A percentile compares a stretch with the other conserved stretches of the same genome.
phyloP scores from a whole-genome alignment of 208 protist genomes.

The Crithidia sp. region DNA sequence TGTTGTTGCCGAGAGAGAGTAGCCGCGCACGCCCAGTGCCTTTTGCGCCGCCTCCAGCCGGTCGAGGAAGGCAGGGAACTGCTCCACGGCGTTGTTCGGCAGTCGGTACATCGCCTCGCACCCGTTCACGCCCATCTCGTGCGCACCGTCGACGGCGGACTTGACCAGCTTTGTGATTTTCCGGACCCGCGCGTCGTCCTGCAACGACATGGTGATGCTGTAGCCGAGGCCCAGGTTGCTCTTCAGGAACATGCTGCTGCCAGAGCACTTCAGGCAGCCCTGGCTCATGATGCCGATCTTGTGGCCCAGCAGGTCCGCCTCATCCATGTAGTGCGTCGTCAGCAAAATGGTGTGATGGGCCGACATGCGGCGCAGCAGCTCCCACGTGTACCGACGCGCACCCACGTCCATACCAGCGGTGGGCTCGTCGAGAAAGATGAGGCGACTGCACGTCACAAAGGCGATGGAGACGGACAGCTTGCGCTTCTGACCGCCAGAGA shows the following conservation, averaged over 20 bases:
- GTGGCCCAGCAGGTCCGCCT: slow-evolving; percentile 95
- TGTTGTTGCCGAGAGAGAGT: slow-evolving; percentile 61
- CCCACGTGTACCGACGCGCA: slow-evolving; percentile 83
- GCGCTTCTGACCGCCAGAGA: slow-evolving; percentile 90
- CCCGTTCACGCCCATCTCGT: slow-evolving; percentile 12
- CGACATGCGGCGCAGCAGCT: slow-evolving; percentile 58
- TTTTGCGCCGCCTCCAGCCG: slow-evolving; percentile 35
- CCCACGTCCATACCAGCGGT: slow-evolving; percentile 88
- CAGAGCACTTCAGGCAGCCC: slow-evolving; percentile 65
- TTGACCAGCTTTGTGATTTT: slow-evolving; percentile 35
- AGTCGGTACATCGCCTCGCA: slow-evolving; percentile 53
- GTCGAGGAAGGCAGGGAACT: slow-evolving; percentile 45
- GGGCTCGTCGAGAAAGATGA: slow-evolving; percentile 91
- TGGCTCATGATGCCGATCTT: slow-evolving; percentile 90
- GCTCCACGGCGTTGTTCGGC: slow-evolving; percentile 22
- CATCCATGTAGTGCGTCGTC: slow-evolving; percentile 97
- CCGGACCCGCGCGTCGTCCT: slow-evolving; percentile 5
- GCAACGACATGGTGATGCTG: slow-evolving; percentile 35
- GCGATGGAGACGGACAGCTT: slow-evolving; percentile 87
- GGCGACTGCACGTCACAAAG: slow-evolving; percentile 71
- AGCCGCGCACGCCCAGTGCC: slow-evolving; percentile 45
- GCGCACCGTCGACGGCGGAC: slow-evolving; percentile 27
- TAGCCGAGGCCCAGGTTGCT: slow-evolving; percentile 60
- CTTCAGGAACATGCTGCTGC: slow-evolving; percentile 71
- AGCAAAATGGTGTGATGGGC: slow-evolving; percentile 64